Percentiles rank a stretch among this genome's conserved stretches.
phyloP scores from a whole-genome alignment of 441 rosid genomes.

The Lepidium campestre region DNA sequence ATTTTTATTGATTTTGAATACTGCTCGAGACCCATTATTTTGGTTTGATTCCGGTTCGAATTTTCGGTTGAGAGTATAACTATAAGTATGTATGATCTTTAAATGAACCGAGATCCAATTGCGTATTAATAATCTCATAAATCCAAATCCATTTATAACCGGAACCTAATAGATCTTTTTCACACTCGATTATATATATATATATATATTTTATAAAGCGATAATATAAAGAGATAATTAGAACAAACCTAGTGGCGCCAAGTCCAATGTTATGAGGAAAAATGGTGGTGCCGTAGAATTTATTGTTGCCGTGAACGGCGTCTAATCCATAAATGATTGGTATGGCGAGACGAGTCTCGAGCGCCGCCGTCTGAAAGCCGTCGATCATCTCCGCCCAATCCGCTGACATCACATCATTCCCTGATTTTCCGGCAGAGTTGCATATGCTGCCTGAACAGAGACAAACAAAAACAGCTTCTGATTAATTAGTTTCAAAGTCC shows the following conservation, averaged over 20 bases:
- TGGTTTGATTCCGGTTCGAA: too few species aligned
- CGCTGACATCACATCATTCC: conserved; percentile 44
- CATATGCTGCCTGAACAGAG: conserved; percentile 37
- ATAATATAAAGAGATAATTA: not conserved
- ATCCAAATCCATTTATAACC: not conserved
- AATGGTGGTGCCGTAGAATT: conserved; percentile 63
- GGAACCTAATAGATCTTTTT: not conserved
- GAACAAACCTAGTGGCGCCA: conserved; percentile 49
- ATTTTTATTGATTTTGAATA: too few species aligned
- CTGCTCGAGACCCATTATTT: too few species aligned
- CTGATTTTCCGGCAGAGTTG: conserved; percentile 56
- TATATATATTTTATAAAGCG: not conserved
- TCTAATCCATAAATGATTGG: conserved; percentile 76
- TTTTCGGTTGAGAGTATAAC: too few species aligned
- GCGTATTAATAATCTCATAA: not conserved
- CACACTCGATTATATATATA: too few species aligned
- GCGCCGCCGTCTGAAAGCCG: conserved; percentile 51
- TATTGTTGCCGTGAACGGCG: conserved; percentile 80
- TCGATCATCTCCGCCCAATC: conserved; percentile 83
- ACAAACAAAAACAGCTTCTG: not conserved
- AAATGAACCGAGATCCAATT: not conserved
- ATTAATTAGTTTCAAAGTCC: not conserved
- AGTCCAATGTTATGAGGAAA: conserved; percentile 32
- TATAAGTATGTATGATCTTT: too few species aligned
- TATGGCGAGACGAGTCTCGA: conserved; percentile 64